Base-by-base conservation (phyloP, 1,284 basidiomycete species). In the Moesziomyces aphidis region DNA sequence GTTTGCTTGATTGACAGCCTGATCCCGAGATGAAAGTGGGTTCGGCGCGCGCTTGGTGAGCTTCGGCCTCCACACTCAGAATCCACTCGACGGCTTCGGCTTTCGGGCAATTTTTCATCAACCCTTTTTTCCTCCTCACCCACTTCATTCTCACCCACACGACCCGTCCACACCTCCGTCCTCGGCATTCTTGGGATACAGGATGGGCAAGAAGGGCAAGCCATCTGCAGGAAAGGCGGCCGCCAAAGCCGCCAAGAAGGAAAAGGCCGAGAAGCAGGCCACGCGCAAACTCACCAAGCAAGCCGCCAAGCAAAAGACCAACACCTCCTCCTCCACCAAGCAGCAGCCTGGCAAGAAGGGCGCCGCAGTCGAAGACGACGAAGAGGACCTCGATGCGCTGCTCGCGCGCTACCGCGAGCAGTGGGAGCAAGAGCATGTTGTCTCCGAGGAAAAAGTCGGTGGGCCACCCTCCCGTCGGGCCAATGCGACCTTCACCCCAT, bases 401-500 rank as follows among this genome's bases (percentile, higher is more conserved):
- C 70, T 84, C 4, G 79, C 76, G 10, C 58, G 70, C 31, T 83
- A 83, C 50, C 55, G 77, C 15, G 65, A 76, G 51, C 64, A 81
- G 44, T 84, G 83, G 83, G 78, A 79, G 49, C 63, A 65, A n/a
- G 72, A 81, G 44, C 83, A 84, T 55, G 64, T 64, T 0, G 73
- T 79, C 0, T 65, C 64, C 11, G 82, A 83, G 34, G 83, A 84
- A 52, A 79, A 73, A 21, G 68, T 78, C 0, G 78, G 76, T 23
- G 71, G 70, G 0, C 73, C 79, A 17, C 83, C 83, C 5, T 77
- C 73, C 1, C 54, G 83, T 3, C 45, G 83, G 28, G 83, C 81
- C 23, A 84, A 84, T 64, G 83, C 83, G 10, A 82, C 78, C 31
- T 77, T 83, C 34, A 84, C 83, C 2, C 72, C 83, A 4, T 84